Percentiles rank a stretch among this genome's conserved stretches.
Evolutionary conservation across 495 filamentous ascomycete species (phyloP).

Genomic region (Daldinia childiae): DNA sequence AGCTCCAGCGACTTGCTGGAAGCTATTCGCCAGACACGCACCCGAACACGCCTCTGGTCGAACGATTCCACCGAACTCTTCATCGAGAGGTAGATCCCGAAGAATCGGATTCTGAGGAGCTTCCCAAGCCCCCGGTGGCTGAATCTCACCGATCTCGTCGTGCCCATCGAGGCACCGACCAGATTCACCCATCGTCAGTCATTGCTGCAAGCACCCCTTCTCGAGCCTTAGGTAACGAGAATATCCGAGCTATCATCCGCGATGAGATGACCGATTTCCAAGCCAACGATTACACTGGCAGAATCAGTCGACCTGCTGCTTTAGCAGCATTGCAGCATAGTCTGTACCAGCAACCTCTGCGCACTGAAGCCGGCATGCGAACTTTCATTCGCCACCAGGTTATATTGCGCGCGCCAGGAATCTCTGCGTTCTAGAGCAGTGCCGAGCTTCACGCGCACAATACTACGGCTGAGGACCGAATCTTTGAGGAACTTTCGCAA

Average conservation of each 20-base stretch:
- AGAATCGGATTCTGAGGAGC: background rate
- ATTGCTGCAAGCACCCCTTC: constrained; percentile 32
- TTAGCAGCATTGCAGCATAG: background rate
- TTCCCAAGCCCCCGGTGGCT: background rate
- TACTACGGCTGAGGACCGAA: constrained; percentile 10
- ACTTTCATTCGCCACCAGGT: constrained; percentile 24
- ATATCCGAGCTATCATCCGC: constrained; percentile 16
- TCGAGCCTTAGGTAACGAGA: constrained; percentile 7
- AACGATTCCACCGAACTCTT: background rate
- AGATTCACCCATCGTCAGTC: background rate
- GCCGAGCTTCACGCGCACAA: constrained; percentile 24
- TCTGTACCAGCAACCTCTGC: background rate
- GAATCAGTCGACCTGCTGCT: background rate
- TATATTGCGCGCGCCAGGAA: constrained; percentile 13
- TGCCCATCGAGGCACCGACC: background rate
- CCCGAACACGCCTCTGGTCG: background rate
- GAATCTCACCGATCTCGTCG: background rate
- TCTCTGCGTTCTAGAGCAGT: constrained; percentile 33
- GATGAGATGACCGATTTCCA: constrained; percentile 25
- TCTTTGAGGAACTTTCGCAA: background rate
- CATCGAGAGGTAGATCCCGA: background rate
- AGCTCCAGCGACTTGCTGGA: constrained; percentile 9
- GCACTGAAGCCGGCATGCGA: constrained; percentile 17
- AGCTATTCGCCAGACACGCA: background rate
- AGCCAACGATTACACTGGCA: background rate